Evolutionary conservation across 768 basidiomycete genomes (phyloP).

Genomic region (Panaeolus cyanescens): DNA sequence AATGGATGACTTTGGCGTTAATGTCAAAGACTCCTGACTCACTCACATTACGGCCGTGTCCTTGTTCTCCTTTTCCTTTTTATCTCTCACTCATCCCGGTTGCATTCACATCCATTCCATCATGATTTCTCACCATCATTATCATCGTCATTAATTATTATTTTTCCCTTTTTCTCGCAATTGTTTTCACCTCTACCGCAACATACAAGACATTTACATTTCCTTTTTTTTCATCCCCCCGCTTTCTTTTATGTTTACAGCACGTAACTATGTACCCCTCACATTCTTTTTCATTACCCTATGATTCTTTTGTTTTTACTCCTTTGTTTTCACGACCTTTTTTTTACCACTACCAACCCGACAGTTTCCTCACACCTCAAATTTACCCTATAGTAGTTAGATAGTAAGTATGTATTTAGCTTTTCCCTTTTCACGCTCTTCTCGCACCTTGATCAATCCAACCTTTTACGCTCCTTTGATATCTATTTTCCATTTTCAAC

Average conservation of each 20-base stretch:
- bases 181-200: neutral
- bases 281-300: neutral
- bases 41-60: neutral
- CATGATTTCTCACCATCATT: constrained; percentile 4
- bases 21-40: neutral
- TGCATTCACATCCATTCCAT: neutral
- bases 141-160: neutral
- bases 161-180: neutral
- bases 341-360: too few species aligned
- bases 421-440: neutral
- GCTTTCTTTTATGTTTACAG: neutral
- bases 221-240: neutral
- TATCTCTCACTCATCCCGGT: neutral
- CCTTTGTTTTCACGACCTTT: too few species aligned
- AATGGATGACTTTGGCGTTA: neutral
- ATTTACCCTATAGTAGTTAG: constrained; percentile 1
- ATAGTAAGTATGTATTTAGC: neutral
- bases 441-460: neutral
- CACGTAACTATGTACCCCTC: neutral
- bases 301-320: neutral
- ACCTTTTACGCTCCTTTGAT: constrained; percentile 11
- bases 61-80: neutral
- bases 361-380: too few species aligned
- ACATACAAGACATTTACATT: neutral
- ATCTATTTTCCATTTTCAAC: neutral